phyloP scores from a whole-genome alignment of 257 asterid genomes.

The Thymus mandschuricus region DNA sequence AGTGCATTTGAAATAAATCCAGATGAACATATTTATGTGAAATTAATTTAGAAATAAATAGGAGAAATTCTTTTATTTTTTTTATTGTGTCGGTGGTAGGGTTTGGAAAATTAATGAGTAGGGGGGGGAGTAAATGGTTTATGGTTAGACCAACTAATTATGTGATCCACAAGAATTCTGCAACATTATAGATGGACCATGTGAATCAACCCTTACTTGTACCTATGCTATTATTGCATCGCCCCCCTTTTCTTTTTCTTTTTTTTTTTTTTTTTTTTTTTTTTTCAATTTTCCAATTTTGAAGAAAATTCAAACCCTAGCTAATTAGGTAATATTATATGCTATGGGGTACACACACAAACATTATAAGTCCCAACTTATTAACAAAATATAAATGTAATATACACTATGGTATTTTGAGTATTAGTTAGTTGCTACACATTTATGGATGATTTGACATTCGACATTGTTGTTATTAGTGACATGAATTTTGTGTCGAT shows the following conservation, averaged over 20 bases:
- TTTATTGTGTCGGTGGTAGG: slow-evolving; percentile 40
- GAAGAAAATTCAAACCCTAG: slow-evolving; percentile 6
- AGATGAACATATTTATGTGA: neutral
- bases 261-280: neutral
- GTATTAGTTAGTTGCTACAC: neutral
- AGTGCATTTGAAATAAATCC: neutral
- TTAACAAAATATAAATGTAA: no score
- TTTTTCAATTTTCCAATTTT: neutral
- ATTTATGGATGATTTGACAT: neutral
- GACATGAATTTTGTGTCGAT: no score
- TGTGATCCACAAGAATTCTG: slow-evolving; percentile 31
- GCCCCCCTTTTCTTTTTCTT: neutral
- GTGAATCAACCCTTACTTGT: slow-evolving; percentile 30
- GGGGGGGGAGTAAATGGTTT: neutral
- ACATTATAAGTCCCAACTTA: no score
- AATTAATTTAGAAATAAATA: slow-evolving; percentile 1
- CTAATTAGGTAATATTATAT: neutral
- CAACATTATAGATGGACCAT: slow-evolving; percentile 35
- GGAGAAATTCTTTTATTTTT: slow-evolving; percentile 1
- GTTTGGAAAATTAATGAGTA: neutral
- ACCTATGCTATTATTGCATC: neutral
- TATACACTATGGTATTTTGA: neutral
- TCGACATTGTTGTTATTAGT: no score
- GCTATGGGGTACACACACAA: no score
- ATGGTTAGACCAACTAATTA: slow-evolving; percentile 32